Base-by-base conservation (phyloP, 2,329 filamentous ascomycete genomes). In the Sclerotinia glacialis region DNA sequence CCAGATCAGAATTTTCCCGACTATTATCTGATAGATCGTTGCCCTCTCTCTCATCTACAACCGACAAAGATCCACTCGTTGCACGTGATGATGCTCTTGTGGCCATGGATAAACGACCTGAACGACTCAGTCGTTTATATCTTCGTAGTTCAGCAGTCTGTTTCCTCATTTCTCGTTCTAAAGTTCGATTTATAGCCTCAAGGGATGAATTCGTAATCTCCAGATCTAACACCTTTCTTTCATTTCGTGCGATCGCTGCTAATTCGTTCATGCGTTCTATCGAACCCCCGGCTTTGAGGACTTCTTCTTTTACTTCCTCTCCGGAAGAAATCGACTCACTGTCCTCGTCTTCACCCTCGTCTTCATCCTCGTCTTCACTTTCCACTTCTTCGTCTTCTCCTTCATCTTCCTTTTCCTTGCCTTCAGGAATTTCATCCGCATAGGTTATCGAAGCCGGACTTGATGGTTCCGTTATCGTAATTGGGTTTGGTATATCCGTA, bases 161-260 rank as follows among this genome's bases (percentile, higher is more conserved):
- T 76, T 96, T 96, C 34, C 93, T 87, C 73, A 99, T 84, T 76
- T 98, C 92, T 31, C 92, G 86, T 79, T 99, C 95, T 0, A 99
- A 80, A 0, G 93, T 95, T 64, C 93, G 85, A 76, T 99, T 99
- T 79, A 99, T 98, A 50, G 95, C 95, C 66, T 97, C 86, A 3
- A 99, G 83, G 1, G 93, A 97, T 1, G 92, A 95, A 75, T 99
- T 99, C 65, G 91, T 97, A 70, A 99, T 99, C 76, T 99, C 92
- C 7, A 99, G 82, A 76, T 99, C 95, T 71, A 98, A 86, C 0
- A 99, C 93, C 80, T 98, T 99, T 69, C 95, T 87, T 78, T 98
- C 95, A 46, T 92, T 86, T 40, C 95, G 86, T 18, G 95, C 95
- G 76, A 92, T 95, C n/a, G 90, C 86, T 14, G 95, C 92, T 8